A percentile compares a stretch with the other conserved stretches of the same genome.
phyloP scores from a whole-genome alignment of 495 filamentous ascomycete species.

The Lasiosphaeris hirsuta region DNA sequence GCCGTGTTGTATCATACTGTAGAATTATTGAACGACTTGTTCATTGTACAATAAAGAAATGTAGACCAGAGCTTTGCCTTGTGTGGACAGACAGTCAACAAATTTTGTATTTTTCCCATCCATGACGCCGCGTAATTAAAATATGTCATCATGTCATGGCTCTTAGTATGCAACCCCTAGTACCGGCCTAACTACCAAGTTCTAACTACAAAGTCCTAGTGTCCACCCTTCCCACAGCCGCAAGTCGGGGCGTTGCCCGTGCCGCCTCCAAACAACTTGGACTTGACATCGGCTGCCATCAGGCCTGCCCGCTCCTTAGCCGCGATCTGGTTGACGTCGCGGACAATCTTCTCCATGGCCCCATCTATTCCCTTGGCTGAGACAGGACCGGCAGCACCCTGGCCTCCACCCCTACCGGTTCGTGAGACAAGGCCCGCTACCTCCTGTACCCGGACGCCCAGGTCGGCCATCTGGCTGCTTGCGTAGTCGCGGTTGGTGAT shows the following conservation, averaged over 20 bases:
- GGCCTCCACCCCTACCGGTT: slow-evolving; percentile 14
- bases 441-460: slow-evolving; percentile 73
- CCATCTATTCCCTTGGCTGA: slow-evolving; percentile 40
- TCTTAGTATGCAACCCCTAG: too few species aligned
- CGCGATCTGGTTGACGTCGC: slow-evolving; percentile 74
- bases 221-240: neutral
- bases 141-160: too few species aligned
- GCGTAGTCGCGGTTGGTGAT: slow-evolving; percentile 91
- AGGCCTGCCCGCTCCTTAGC: slow-evolving; percentile 84
- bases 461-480: slow-evolving; percentile 87
- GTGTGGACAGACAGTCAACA: too few species aligned
- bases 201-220: neutral
- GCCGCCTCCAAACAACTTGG: slow-evolving; percentile 63
- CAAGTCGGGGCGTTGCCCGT: neutral
- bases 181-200: neutral
- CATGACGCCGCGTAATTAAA: too few species aligned
- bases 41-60: too few species aligned
- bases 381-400: slow-evolving; percentile 14
- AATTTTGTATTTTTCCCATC: too few species aligned
- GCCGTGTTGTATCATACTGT: too few species aligned
- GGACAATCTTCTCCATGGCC: slow-evolving; percentile 75
- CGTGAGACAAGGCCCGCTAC: slow-evolving; percentile 50
- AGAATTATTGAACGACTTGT: too few species aligned
- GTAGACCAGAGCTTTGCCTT: too few species aligned
- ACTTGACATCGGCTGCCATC: slow-evolving; percentile 79